These are phyloP conservation scores for Coleophoma crateriformis DNA, from an alignment of 2,329 filamentous ascomycete genomes.

Conservation along the genomic window DNA sequence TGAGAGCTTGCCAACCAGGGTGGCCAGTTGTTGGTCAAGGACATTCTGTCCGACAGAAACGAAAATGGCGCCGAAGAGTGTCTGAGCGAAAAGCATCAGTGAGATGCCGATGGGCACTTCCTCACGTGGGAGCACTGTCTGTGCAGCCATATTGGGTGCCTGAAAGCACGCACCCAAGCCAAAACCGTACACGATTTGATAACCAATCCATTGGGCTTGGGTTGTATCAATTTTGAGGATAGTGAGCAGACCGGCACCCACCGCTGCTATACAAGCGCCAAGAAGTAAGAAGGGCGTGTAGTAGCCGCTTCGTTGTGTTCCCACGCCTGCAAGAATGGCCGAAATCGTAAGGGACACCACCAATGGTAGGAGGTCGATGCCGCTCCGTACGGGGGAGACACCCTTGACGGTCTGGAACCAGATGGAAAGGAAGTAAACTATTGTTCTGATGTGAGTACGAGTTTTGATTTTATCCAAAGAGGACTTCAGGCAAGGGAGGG, in stretches of 20 bases:
- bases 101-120: conserved; percentile 47
- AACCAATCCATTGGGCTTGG: conserved; percentile 28
- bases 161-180: conserved; percentile 12
- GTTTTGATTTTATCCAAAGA: neutral
- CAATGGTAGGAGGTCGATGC: conserved; percentile 31
- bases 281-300: conserved; percentile 14
- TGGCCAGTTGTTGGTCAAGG: conserved; percentile 22
- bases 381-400: conserved; percentile 33
- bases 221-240: conserved; percentile 27
- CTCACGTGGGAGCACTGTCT: conserved; percentile 41
- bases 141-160: conserved; percentile 34
- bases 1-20: conserved; percentile 24
- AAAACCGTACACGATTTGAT: conserved; percentile 16
- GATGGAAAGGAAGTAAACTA: conserved; percentile 38
- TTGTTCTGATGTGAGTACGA: neutral
- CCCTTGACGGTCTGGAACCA: conserved; percentile 39
- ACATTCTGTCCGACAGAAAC: conserved; percentile 49
- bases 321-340: conserved; percentile 9
- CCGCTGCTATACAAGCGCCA: conserved; percentile 15
- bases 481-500: neutral
- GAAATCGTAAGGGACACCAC: conserved; percentile 23
- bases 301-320: conserved; percentile 14
- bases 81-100: conserved; percentile 48
- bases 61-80: conserved; percentile 51
- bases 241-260: conserved; percentile 33